Conservation (phyloP, 768 basidiomycete genomes). For the Amanita jacksonii region DNA sequence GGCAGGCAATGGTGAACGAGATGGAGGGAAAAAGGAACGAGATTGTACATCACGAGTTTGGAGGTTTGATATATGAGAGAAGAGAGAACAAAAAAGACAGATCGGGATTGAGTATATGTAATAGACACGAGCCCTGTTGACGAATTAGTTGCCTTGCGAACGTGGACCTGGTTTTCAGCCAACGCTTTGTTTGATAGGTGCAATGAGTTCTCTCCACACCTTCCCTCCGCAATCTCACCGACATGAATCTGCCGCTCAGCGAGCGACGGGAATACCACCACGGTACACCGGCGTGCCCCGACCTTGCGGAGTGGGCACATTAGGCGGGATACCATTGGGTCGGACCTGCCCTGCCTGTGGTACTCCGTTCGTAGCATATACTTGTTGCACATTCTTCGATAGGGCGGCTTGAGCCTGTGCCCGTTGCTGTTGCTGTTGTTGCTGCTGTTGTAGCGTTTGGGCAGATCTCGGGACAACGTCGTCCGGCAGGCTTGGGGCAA, state of each 20-base stretch:
- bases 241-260: constrained; percentile 18
- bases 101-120: constrained; percentile 1
- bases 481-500: constrained; percentile 58
- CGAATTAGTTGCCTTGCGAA: constrained; percentile 1
- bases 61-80: neutral
- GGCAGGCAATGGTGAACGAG: too few species aligned
- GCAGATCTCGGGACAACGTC: constrained; percentile 28
- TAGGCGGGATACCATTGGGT: constrained; percentile 12
- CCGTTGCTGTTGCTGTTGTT: constrained; percentile 17
- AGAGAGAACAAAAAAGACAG: neutral
- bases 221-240: neutral
- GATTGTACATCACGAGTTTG: too few species aligned
- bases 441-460: constrained; percentile 24
- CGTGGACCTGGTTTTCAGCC: neutral
- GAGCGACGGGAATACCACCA: constrained; percentile 26
- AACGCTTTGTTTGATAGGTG: neutral
- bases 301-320: constrained; percentile 12
- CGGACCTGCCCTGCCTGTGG: constrained; percentile 18
- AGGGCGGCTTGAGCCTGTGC: neutral
- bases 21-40: neutral
- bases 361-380: constrained; percentile 28
- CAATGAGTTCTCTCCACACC: neutral
- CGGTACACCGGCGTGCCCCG: constrained; percentile 26
- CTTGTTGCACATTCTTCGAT: constrained; percentile 17
- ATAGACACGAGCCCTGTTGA: constrained; percentile 2